Evolutionary conservation across 805 yeast genomes (phyloP), one percentile per base, ranked within the genome.

Genomic region (Cyberlindnera suaveolens): DNA sequence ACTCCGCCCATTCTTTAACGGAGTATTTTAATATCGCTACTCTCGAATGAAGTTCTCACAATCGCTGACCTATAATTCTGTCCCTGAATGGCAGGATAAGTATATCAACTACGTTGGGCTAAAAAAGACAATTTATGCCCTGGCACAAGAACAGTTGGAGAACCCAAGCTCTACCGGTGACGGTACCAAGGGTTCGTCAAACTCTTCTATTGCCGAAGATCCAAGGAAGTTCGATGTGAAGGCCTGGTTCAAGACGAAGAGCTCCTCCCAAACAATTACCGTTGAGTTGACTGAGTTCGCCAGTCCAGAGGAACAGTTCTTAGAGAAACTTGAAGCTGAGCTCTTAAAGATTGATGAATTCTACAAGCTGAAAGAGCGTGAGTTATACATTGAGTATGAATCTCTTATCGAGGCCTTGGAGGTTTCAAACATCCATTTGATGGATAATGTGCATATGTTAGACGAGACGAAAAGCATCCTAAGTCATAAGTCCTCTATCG

Each of bases 31-130:
- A 11, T 4, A 23, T 23, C 27, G 8, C 11, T 23, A 23, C 27
- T 23, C 27, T 15, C 14, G 20, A 11, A 82, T 82, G 90, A 82
- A 82, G 64, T 82, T 82, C 57, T 82, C 81, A 11, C 82, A 78
- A 48, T 77, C 84, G 19, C 66, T 82, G 44, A 75, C 72, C 49
- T 82, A 81, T 39, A 82, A 82, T 44, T 71, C 79, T 31, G 85
- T 85, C 43, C 96, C 96, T 3, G 95, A 84, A 55, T 89, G 97
- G 97, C 85, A 82, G 58, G 80, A 77, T 41, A 79, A 81, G 54
- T 89, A 89, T 58, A 70, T 90, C 46, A 82, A 85, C 56, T 82
- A 82, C 57, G 74, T 77, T 7, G 69, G 70, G 10, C 61, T 81
- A 50, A 81, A 81, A 54, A 77, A 78, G 53, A 54, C 69, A 27